Conservation (phyloP, 106 monocot genomes). For the Agapanthus africanus region DNA sequence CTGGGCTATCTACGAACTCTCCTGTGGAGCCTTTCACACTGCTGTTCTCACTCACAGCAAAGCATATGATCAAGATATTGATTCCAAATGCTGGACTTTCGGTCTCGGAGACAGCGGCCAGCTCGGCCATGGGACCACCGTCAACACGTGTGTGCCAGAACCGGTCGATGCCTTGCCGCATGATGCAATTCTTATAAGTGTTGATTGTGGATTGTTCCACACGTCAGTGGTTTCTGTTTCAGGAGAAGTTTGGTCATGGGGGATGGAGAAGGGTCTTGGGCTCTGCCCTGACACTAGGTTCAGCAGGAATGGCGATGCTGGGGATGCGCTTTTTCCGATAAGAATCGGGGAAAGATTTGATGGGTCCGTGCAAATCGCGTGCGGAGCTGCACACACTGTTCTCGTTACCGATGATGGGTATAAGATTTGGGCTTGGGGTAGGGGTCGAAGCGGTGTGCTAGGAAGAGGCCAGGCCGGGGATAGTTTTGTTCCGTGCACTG, state of each 20-base stretch:
- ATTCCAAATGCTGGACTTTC: slow-evolving; percentile 77
- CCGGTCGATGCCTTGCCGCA: slow-evolving; percentile 36
- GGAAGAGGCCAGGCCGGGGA: slow-evolving; percentile 45
- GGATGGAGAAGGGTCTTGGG: slow-evolving; percentile 82
- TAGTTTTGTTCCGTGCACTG: slow-evolving; percentile 47
- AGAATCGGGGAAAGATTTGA: slow-evolving; percentile 34
- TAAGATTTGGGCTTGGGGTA: slow-evolving; percentile 83
- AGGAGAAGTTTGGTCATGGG: slow-evolving; percentile 84
- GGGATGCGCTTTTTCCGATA: slow-evolving; percentile 54
- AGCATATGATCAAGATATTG: slow-evolving; percentile 31
- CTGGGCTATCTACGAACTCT: slow-evolving; percentile 71
- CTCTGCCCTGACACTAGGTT: slow-evolving; percentile 66
- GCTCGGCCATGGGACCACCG: slow-evolving; percentile 60
- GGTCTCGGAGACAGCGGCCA: slow-evolving; percentile 84
- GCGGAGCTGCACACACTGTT: slow-evolving; percentile 80
- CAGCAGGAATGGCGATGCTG: slow-evolving; percentile 32
- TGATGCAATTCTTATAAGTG: slow-evolving; percentile 46
- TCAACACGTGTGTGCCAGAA: slow-evolving; percentile 27
- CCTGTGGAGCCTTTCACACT: slow-evolving; percentile 75
- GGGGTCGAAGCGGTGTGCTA: slow-evolving; percentile 67
- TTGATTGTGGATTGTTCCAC: slow-evolving; percentile 82
- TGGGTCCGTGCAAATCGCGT: slow-evolving; percentile 43
- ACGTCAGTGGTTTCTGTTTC: slow-evolving; percentile 53
- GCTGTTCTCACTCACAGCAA: slow-evolving; percentile 56
- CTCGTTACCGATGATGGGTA: slow-evolving; percentile 55